Evolutionary conservation across 192 early-diverging fungal genomes (phyloP).

Genomic region (Helicostylum pulchrum): DNA sequence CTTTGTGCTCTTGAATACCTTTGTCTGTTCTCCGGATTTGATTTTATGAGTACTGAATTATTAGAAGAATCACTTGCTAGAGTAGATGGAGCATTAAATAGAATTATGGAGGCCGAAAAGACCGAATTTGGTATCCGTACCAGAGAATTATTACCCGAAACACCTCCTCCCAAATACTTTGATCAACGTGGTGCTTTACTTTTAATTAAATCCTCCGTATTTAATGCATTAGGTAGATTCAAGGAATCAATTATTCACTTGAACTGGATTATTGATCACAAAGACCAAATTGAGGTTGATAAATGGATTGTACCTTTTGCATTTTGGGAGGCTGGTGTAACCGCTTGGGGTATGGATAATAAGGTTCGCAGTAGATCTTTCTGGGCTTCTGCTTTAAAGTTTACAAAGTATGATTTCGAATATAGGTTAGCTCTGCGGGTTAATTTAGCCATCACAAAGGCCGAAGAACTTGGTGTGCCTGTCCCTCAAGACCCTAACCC

Average conservation of each 20-base stretch:
- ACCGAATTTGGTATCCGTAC: slow-evolving; percentile 26
- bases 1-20: slow-evolving; percentile 44
- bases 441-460: slow-evolving; percentile 28
- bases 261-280: slow-evolving; percentile 48
- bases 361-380: slow-evolving; percentile 28
- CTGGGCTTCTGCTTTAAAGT: slow-evolving; percentile 43
- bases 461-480: slow-evolving; percentile 28
- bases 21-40: slow-evolving; percentile 44
- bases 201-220: slow-evolving; percentile 46
- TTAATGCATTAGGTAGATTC: slow-evolving; percentile 40
- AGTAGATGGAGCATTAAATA: slow-evolving; percentile 31
- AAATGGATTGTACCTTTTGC: slow-evolving; percentile 52
- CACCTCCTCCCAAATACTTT: slow-evolving; percentile 23
- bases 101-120: slow-evolving; percentile 30
- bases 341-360: slow-evolving; percentile 36
- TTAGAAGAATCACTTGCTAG: slow-evolving; percentile 22
- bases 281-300: slow-evolving; percentile 34
- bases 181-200: slow-evolving; percentile 41
- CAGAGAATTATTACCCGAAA: slow-evolving; percentile 18
- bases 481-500: slow-evolving; percentile 13
- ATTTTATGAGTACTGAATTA: slow-evolving; percentile 35
- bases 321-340: slow-evolving; percentile 43
- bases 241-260: slow-evolving; percentile 37
- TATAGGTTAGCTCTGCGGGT: slow-evolving; percentile 35
- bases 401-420: slow-evolving; percentile 50